phyloP scores from a whole-genome alignment of 805 yeast genomes.

The Zygosaccharomyces bailii region DNA sequence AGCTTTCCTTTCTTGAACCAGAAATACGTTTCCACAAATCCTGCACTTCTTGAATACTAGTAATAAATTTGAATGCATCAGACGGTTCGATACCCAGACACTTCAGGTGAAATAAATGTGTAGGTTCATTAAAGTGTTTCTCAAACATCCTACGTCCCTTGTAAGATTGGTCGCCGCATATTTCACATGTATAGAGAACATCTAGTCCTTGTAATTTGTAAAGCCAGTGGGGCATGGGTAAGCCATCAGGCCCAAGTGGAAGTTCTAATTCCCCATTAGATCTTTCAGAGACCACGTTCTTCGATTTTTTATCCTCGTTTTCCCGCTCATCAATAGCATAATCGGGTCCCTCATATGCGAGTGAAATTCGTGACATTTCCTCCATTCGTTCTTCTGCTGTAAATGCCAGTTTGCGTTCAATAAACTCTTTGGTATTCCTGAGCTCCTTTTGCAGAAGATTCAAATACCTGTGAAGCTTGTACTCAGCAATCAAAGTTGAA shows the following conservation, averaged over 20 bases:
- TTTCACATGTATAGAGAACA: conserved; percentile 69
- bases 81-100: conserved; percentile 67
- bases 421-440: conserved; percentile 52
- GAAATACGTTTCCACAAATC: conserved; percentile 49
- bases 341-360: conserved; percentile 35
- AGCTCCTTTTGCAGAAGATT: conserved; percentile 41
- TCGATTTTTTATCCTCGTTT: conserved; percentile 34
- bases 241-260: conserved; percentile 85
- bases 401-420: conserved; percentile 62
- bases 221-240: conserved; percentile 91
- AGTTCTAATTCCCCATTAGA: conserved; percentile 41
- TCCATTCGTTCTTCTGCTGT: conserved; percentile 66
- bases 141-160: conserved; percentile 71
- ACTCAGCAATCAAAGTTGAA: conserved; percentile 37
- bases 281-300: conserved; percentile 12
- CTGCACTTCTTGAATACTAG: conserved; percentile 64
- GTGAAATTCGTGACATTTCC: conserved; percentile 45
- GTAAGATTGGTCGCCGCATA: conserved; percentile 74
- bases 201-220: conserved; percentile 86
- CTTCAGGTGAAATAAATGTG: conserved; percentile 70
- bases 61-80: conserved; percentile 56
- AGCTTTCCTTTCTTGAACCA: conserved; percentile 9
- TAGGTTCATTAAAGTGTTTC: conserved; percentile 67
- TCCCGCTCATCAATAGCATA: conserved; percentile 42
- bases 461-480: conserved; percentile 38